Percentiles rank a stretch among this genome's conserved stretches.
phyloP scores from a whole-genome alignment of 1,139 yeast species.

The Eremothecium cymbalariae region DNA sequence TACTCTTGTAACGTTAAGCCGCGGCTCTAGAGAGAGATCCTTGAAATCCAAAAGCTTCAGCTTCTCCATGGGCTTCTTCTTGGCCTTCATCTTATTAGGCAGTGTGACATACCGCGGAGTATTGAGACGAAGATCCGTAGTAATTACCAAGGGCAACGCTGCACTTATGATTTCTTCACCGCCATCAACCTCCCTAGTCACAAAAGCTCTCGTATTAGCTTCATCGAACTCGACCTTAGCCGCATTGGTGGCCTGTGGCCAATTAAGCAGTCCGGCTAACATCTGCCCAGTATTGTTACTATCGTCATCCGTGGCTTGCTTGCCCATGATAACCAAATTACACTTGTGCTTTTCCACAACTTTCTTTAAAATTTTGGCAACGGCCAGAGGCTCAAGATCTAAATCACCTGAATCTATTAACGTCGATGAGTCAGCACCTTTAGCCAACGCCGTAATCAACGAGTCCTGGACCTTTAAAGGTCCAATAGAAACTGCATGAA shows the following conservation, averaged over 20 bases:
- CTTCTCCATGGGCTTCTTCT: slow-evolving; percentile 78
- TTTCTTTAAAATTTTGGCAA: slow-evolving; percentile 75
- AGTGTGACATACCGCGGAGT: slow-evolving; percentile 90
- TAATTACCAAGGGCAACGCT: slow-evolving; percentile 72
- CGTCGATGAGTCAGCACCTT: slow-evolving; percentile 85
- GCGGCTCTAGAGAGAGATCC: slow-evolving; percentile 53
- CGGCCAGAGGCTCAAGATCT: slow-evolving; percentile 77
- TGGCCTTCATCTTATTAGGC: slow-evolving; percentile 97
- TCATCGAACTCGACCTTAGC: slow-evolving; percentile 59
- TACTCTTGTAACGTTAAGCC: slow-evolving; percentile 64
- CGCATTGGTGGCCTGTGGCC: slow-evolving; percentile 99
- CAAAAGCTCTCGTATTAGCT: slow-evolving; percentile 53
- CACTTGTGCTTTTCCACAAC: slow-evolving; percentile 63
- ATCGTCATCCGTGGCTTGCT: slow-evolving; percentile 95
- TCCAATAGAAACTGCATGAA: slow-evolving; percentile 92
- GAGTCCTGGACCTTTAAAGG: slow-evolving; percentile 82
- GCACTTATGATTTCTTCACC: slow-evolving; percentile 82
- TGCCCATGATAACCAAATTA: slow-evolving; percentile 81
- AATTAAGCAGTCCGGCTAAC: slow-evolving; percentile 84
- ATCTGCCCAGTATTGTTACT: slow-evolving; percentile 96
- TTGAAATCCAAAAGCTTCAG: slow-evolving; percentile 46
- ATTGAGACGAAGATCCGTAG: slow-evolving; percentile 88
- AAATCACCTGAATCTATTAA: slow-evolving; percentile 68
- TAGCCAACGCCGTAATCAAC: slow-evolving; percentile 82
- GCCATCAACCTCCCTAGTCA: slow-evolving; percentile 91